Conservation (phyloP, 148 eudicot species). For the Drosera capensis region DNA sequence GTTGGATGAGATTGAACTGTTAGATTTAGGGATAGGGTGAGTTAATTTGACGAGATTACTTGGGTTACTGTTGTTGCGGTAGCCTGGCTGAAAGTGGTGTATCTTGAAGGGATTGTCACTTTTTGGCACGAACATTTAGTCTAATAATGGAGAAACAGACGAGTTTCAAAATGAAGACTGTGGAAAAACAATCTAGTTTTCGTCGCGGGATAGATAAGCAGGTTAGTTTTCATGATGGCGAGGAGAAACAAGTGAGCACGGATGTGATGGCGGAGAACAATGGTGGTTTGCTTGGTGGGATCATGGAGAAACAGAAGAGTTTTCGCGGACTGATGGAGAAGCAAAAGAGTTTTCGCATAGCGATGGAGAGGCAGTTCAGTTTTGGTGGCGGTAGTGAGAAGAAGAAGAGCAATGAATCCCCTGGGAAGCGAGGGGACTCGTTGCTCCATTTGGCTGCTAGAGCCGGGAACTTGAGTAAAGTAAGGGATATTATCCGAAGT, state of each 20-base stretch:
- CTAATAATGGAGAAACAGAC: slow-evolving; percentile 15
- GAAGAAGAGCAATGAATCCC: slow-evolving; percentile 79
- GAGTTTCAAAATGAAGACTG: slow-evolving; percentile 14
- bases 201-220: slow-evolving; percentile 35
- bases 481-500: slow-evolving; percentile 51
- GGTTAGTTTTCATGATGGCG: slow-evolving; percentile 26
- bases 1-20: too few relatives aligned
- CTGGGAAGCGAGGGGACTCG: slow-evolving; percentile 83
- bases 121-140: slow-evolving; percentile 7
- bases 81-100: too few relatives aligned
- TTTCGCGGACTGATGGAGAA: slow-evolving; percentile 34
- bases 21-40: too few relatives aligned
- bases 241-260: slow-evolving; percentile 8
- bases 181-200: slow-evolving; percentile 24
- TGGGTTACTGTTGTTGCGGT: too few relatives aligned
- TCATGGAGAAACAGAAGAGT: slow-evolving; percentile 62
- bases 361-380: slow-evolving; percentile 69
- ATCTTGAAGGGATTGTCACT: slow-evolving; percentile 4
- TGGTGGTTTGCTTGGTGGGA: slow-evolving; percentile 29
- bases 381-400: slow-evolving; percentile 53
- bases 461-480: slow-evolving; percentile 57
- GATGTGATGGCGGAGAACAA: slow-evolving; percentile 19
- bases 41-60: too few relatives aligned
- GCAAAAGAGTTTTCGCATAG: slow-evolving; percentile 40
- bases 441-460: slow-evolving; percentile 78